Evolutionary conservation across 352 stramenopile species (phyloP), one percentile per base, ranked within the genome.

Genomic region (Pythium aristosporum): DNA sequence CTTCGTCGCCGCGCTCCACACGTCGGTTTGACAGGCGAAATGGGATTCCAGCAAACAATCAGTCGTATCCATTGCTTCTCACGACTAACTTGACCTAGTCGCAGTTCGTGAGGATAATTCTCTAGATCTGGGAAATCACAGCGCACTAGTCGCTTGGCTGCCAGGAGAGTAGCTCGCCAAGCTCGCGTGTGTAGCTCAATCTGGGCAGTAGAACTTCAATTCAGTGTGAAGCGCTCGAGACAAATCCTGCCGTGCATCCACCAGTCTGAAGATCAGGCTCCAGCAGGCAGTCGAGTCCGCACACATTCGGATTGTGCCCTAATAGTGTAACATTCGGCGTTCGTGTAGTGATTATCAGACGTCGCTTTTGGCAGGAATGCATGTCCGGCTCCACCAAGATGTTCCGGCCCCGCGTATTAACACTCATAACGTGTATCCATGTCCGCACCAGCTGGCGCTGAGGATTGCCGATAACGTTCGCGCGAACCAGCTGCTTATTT

Each of bases 351-450:
- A 30, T 30, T 5, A 30, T 30, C 25, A 30, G 25, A 30, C 34
- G 34, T 39, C 34, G 34, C n/a, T 13, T 39, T 28, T 23, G 18
- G 25, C 47, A 39, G 47, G 15, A 30, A 44, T 18, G 10, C 18
- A 28, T 34, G 25, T 63, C 57, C 37, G 47, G 57, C 57, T 65
- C 57, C 57, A 65, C 57, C 57, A 65, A 65, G 57, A 65, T 65
- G 57, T 65, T 32, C 30, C 32, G 12, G 5, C 23, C 5, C 21
- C 18, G 44, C 20, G 44, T 23, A 46, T 46, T 13, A 18, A 52
- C 11, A 28, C 18, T 47, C 54, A 32, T 42, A 57, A 30, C 7
- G 8, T 61, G 54, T 61, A 51, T 52, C 54, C 41, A 61, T 61
- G 6, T 57, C 46, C 54, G 48, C 3, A 16, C 10, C 44, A 63